These are phyloP conservation scores for Bruguiera hainesii DNA, from an alignment of 441 rosid genomes.

Conservation along the genomic window DNA sequence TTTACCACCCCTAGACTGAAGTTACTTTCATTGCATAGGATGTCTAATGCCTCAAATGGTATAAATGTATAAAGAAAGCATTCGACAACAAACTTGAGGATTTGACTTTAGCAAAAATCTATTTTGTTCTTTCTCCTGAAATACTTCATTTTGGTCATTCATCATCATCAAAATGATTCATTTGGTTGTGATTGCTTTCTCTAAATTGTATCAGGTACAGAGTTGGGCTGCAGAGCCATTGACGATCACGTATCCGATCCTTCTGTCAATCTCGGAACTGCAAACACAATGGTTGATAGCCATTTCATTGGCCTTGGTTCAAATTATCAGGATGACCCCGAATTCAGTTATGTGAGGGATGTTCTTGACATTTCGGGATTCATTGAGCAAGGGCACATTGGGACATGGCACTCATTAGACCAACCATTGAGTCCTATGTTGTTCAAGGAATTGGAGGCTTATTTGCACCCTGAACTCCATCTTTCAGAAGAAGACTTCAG, in stretches of 20 bases:
- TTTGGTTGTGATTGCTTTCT: background rate
- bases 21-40: background rate
- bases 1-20: background rate
- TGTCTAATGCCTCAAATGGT: background rate
- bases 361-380: slow-evolving; percentile 63
- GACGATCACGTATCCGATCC: slow-evolving; percentile 7
- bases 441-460: slow-evolving; percentile 45
- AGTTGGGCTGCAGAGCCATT: slow-evolving; percentile 3
- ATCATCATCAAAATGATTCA: background rate
- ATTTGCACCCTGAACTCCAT: slow-evolving; percentile 30
- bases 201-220: background rate
- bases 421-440: slow-evolving; percentile 65
- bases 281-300: slow-evolving; percentile 11
- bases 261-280: slow-evolving; percentile 3
- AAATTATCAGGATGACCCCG: slow-evolving; percentile 29
- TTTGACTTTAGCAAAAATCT: slow-evolving; percentile 1
- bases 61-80: background rate
- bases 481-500: slow-evolving; percentile 21
- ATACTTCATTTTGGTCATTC: background rate
- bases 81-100: background rate
- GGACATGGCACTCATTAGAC: slow-evolving; percentile 55
- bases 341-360: slow-evolving; percentile 51
- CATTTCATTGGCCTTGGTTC: slow-evolving; percentile 15
- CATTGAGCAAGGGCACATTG: slow-evolving; percentile 35
- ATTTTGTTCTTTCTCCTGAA: background rate